Percentiles rank a stretch among this genome's conserved stretches.
These are phyloP conservation scores for Neurospora sp. DNA, from an alignment of 495 filamentous ascomycete genomes.

Conservation along the genomic window DNA sequence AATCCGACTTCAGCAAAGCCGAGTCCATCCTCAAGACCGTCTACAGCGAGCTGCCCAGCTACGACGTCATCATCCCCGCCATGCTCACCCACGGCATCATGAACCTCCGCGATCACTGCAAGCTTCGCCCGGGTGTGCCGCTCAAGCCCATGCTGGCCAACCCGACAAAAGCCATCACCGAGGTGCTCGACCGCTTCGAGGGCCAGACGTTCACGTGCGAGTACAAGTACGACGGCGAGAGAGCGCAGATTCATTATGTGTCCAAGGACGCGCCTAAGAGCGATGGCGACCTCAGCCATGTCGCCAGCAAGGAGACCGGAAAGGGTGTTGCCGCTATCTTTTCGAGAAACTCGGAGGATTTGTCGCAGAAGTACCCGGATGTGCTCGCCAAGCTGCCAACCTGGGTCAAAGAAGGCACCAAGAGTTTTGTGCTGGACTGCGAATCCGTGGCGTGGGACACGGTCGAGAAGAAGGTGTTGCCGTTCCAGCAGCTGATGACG, in stretches of 20 bases:
- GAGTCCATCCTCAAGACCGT: constrained; percentile 81
- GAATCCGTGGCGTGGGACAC: constrained; percentile 98
- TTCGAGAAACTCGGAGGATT: constrained; percentile 90
- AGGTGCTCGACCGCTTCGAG: constrained; percentile 95
- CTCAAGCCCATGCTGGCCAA: constrained; percentile 99
- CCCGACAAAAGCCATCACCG: constrained; percentile 96
- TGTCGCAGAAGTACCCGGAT: constrained; percentile 96
- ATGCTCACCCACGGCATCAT: constrained; percentile 80
- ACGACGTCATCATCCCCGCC: constrained; percentile 86
- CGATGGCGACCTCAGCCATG: constrained; percentile 39
- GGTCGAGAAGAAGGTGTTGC: constrained; percentile 82
- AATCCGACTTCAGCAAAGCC: constrained; percentile 67
- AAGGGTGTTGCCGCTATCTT: constrained; percentile 80
- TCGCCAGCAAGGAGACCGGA: constrained; percentile 40
- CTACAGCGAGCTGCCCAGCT: constrained; percentile 89
- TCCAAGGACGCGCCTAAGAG: constrained; percentile 53
- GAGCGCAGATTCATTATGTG: constrained; percentile 95
- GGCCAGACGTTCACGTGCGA: constrained; percentile 94
- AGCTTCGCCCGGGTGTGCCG: constrained; percentile 85
- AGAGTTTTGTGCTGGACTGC: constrained; percentile 94
- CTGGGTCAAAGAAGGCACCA: constrained; percentile 83
- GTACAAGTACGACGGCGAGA: constrained; percentile 96
- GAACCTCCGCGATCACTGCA: constrained; percentile 74
- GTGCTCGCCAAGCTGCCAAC: constrained; percentile 74
- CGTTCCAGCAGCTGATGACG: constrained; percentile 97